Evolutionary conservation across 2,329 filamentous ascomycete species (phyloP).

Genomic region (Hypoxylon sp.): DNA sequence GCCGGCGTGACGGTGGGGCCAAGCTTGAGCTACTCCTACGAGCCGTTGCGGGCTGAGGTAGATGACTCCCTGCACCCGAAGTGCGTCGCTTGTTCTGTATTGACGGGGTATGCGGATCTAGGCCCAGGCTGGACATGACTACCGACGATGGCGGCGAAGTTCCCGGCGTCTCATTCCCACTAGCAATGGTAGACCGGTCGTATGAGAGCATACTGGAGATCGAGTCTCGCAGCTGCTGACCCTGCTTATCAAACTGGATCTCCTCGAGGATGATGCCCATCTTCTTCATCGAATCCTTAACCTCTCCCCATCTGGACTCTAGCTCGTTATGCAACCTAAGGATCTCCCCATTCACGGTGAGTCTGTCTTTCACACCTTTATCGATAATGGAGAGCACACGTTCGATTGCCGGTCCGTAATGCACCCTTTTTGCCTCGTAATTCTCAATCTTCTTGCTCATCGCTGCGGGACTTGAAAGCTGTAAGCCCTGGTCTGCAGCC

Average conservation of each 20-base stretch:
- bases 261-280: slow-evolving; percentile 81
- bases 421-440: slow-evolving; percentile 93
- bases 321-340: slow-evolving; percentile 86
- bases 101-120: slow-evolving; percentile 57
- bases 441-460: slow-evolving; percentile 87
- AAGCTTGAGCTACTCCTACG: slow-evolving; percentile 58
- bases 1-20: slow-evolving; percentile 54
- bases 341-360: slow-evolving; percentile 97
- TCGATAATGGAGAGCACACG: slow-evolving; percentile 92
- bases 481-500: slow-evolving; percentile 76
- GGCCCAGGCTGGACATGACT: slow-evolving; percentile 64
- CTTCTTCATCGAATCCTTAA: slow-evolving; percentile 80
- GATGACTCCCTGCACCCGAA: slow-evolving; percentile 56
- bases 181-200: slow-evolving; percentile 76
- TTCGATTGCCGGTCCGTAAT: slow-evolving; percentile 93
- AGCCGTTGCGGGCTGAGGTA: slow-evolving; percentile 53
- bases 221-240: slow-evolving; percentile 86
- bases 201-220: slow-evolving; percentile 91
- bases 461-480: slow-evolving; percentile 73
- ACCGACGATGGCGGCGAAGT: slow-evolving; percentile 71
- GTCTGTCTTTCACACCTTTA: slow-evolving; percentile 91
- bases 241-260: slow-evolving; percentile 67
- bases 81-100: slow-evolving; percentile 57
- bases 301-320: slow-evolving; percentile 78
- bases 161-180: slow-evolving; percentile 74